Percentiles rank a stretch among this genome's conserved stretches.
These are phyloP conservation scores for Terfezia claveryi DNA, from an alignment of 495 filamentous ascomycete species.

Conservation along the genomic window DNA sequence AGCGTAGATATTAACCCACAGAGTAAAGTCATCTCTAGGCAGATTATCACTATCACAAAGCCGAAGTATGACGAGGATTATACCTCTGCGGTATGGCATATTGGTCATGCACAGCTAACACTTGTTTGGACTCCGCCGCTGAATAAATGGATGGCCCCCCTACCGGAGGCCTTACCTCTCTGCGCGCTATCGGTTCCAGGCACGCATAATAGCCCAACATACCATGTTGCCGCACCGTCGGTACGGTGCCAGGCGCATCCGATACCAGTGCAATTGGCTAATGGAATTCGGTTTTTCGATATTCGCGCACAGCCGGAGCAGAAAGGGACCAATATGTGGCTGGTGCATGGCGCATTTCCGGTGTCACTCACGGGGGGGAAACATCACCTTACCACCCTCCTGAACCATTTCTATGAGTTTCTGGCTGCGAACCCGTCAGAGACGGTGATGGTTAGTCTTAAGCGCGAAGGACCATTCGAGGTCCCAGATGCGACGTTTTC, in stretches of 20 bases:
- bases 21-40: slow-evolving; percentile 15
- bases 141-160: slow-evolving; percentile 55
- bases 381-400: slow-evolving; percentile 52
- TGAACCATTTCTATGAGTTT: slow-evolving; percentile 49
- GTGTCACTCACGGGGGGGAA: slow-evolving; percentile 36
- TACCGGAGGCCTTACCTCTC: slow-evolving; percentile 44
- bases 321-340: slow-evolving; percentile 29
- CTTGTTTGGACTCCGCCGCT: slow-evolving; percentile 54
- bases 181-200: slow-evolving; percentile 78
- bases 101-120: slow-evolving; percentile 39
- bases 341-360: slow-evolving; percentile 65
- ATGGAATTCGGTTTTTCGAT: slow-evolving; percentile 89
- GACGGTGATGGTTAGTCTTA: slow-evolving; percentile 66
- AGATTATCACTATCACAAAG: slow-evolving; percentile 20
- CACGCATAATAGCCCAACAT: slow-evolving; percentile 84
- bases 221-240: slow-evolving; percentile 61
- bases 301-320: slow-evolving; percentile 42
- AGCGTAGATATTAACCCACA: slow-evolving; percentile 18
- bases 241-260: slow-evolving; percentile 80
- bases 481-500: slow-evolving; percentile 62
- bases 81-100: slow-evolving; percentile 46
- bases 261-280: slow-evolving; percentile 53
- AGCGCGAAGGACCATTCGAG: slow-evolving; percentile 67
- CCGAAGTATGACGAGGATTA: slow-evolving; percentile 25
- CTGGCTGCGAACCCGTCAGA: slow-evolving; percentile 58